Conservation (phyloP, 164 flowering plant species). For the Vitis labrusca region DNA sequence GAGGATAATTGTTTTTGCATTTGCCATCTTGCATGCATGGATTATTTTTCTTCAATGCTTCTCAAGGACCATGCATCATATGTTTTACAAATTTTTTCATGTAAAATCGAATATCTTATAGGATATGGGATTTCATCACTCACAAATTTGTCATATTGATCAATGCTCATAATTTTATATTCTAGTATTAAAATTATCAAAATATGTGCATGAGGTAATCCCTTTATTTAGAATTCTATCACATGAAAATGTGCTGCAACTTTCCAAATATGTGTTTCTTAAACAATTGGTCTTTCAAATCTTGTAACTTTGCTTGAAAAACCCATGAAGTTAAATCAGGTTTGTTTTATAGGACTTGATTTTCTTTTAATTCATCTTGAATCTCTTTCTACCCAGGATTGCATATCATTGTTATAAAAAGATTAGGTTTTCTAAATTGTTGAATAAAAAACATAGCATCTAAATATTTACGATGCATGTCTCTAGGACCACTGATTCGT, state of each 20-base stretch:
- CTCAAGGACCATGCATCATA: too few relatives aligned
- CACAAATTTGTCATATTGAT: conserved; percentile 3
- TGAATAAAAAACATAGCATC: not conserved
- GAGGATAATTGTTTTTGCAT: not conserved
- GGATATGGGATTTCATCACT: not conserved
- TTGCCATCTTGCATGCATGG: conserved; percentile 6
- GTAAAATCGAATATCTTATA: not conserved
- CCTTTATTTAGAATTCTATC: conserved; percentile 10
- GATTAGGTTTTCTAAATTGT: not conserved
- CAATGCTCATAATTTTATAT: not conserved
- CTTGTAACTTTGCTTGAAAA: conserved; percentile 12
- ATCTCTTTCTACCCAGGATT: conserved; percentile 18
- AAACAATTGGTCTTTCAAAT: conserved; percentile 7
- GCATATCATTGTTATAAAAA: too few relatives aligned
- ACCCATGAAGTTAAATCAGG: conserved; percentile 8
- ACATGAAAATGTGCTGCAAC: conserved; percentile 6
- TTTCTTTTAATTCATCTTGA: not conserved
- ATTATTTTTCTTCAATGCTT: not conserved
- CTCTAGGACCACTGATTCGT: not conserved
- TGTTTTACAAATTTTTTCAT: not conserved
- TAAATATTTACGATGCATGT: not conserved
- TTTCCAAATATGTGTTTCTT: conserved; percentile 1
- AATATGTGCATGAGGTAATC: conserved; percentile 2
- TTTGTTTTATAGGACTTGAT: not conserved
- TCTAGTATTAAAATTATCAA: not conserved